Conservation (phyloP, 1,284 basidiomycete genomes). For the Afroboletus lepidellus region DNA sequence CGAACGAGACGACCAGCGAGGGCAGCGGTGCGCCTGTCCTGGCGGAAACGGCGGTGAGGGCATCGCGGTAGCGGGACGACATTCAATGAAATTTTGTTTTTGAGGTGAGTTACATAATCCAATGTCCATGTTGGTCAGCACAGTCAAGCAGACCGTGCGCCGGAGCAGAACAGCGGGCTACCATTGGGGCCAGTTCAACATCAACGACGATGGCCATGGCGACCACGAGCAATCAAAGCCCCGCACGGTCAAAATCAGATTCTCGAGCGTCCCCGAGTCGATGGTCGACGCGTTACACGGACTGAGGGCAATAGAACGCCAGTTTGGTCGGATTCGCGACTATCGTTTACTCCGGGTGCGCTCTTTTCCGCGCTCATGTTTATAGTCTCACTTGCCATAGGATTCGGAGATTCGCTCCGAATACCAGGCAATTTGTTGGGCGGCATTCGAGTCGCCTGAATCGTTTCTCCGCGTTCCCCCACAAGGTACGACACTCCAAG, state of each 20-base stretch:
- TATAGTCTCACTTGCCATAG: conserved; percentile 31
- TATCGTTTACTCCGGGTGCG: conserved; percentile 48
- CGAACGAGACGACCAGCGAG: conserved; percentile 78
- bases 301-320: conserved; percentile 52
- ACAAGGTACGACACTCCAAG: conserved; percentile 27
- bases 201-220: conserved; percentile 25
- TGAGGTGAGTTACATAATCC: conserved; percentile 23
- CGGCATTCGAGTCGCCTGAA: conserved; percentile 43
- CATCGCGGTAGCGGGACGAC: conserved; percentile 44
- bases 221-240: conserved; percentile 14
- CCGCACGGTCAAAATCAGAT: conserved; percentile 37
- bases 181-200: conserved; percentile 16
- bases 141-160: conserved; percentile 5
- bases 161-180: background rate
- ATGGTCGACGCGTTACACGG: conserved; percentile 50
- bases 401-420: conserved; percentile 43
- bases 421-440: conserved; percentile 43
- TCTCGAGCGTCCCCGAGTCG: conserved; percentile 28
- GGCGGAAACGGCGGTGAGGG: conserved; percentile 54
- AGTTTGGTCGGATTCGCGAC: conserved; percentile 52
- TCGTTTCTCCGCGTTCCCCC: conserved; percentile 36
- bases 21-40: conserved; percentile 73
- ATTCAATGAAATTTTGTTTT: conserved; percentile 7
- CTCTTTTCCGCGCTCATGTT: conserved; percentile 1
- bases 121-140: conserved; percentile 12